phyloP scores from a whole-genome alignment of 2,329 filamentous ascomycete genomes.

The Phaeomoniella chlamydospora region DNA sequence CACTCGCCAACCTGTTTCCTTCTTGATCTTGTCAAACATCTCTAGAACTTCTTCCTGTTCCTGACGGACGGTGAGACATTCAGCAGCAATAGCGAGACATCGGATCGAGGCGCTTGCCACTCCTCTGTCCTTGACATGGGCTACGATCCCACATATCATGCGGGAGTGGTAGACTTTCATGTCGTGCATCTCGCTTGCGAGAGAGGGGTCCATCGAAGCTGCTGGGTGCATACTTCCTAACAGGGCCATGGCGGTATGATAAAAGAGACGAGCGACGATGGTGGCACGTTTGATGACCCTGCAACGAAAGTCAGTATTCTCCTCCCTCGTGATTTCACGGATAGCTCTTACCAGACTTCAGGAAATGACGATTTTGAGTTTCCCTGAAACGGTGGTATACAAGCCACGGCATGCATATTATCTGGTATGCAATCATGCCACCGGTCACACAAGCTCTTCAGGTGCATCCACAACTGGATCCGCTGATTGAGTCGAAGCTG shows the following conservation, averaged over 20 bases:
- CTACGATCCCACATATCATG: conserved; percentile 78
- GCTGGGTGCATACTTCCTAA: conserved; percentile 64
- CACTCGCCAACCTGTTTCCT: conserved; percentile 66
- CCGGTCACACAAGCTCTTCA: conserved; percentile 69
- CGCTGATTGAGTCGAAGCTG: conserved; percentile 49
- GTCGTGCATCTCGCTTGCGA: conserved; percentile 51
- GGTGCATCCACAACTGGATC: conserved; percentile 59
- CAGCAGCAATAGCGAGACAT: conserved; percentile 63
- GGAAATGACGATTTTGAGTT: conserved; percentile 63
- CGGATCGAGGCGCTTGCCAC: conserved; percentile 67
- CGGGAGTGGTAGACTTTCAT: conserved; percentile 62
- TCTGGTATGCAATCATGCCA: conserved; percentile 70
- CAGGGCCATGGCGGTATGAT: conserved; percentile 73
- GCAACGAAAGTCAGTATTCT: conserved; percentile 4
- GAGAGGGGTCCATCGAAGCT: conserved; percentile 33
- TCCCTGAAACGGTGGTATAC: conserved; percentile 54
- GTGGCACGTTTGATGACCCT: conserved; percentile 74
- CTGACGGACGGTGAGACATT: conserved; percentile 50
- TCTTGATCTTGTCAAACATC: conserved; percentile 61
- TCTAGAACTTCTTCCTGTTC: conserved; percentile 71
- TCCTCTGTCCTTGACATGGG: conserved; percentile 67
- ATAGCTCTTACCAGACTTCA: conserved; percentile 56
- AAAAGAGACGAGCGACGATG: conserved; percentile 71
- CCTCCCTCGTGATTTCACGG: neutral
- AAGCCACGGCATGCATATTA: conserved; percentile 77